Evolutionary conservation across 164 flowering plant genomes (phyloP).

Genomic region (Paratinospora sagittata): DNA sequence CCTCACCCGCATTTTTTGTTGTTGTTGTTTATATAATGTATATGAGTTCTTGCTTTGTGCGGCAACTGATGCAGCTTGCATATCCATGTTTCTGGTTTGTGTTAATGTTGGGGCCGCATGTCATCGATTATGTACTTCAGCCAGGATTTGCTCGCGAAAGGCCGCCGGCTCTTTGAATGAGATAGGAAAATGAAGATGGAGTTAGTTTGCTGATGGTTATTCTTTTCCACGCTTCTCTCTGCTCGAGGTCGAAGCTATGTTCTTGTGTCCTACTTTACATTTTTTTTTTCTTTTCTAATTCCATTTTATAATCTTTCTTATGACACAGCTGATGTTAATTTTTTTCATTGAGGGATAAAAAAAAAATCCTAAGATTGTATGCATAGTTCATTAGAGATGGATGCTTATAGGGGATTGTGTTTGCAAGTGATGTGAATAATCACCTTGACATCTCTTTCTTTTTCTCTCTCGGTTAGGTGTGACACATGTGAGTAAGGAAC

Average conservation of each 20-base stretch:
- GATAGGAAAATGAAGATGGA: not conserved
- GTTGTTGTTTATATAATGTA: not conserved
- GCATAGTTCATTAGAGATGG: too few species aligned
- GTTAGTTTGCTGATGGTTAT: not conserved
- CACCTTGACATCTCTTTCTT: too few species aligned
- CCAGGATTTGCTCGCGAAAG: constrained; percentile 86
- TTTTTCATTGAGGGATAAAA: too few species aligned
- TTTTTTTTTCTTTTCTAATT: too few species aligned
- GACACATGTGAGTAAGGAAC: too few species aligned
- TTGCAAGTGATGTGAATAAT: constrained; percentile 51
- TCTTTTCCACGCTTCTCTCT: constrained; percentile 14
- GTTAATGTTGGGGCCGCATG: constrained; percentile 46
- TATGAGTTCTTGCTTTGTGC: constrained; percentile 17
- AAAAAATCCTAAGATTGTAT: too few species aligned
- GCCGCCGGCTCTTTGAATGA: constrained; percentile 10
- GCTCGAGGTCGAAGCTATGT: constrained; percentile 6
- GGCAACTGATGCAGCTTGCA: constrained; percentile 64
- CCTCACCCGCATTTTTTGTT: not conserved
- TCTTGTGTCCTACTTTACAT: too few species aligned
- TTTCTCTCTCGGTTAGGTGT: too few species aligned
- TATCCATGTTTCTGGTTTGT: constrained; percentile 64
- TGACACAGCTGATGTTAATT: too few species aligned
- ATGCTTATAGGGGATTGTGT: too few species aligned
- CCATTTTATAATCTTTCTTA: too few species aligned
- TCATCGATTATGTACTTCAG: constrained; percentile 48